Conservation (phyloP, 208 protist species). For the Naegleria gruberi region DNA sequence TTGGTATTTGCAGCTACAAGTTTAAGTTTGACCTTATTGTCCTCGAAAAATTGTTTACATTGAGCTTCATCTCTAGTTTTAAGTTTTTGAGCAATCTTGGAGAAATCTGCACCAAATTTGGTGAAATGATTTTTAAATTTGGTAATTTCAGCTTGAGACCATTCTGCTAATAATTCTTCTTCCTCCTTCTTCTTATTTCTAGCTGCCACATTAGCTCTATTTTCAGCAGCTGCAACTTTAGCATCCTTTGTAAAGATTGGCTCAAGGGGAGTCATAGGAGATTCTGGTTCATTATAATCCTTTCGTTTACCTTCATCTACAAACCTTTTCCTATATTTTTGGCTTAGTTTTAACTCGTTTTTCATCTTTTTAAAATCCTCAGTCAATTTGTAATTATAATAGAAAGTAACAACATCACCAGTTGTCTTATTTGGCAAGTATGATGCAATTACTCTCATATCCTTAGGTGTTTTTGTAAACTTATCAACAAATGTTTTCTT, state of each 20-base stretch:
- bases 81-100: constrained; percentile 4
- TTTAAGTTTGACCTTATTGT: constrained; percentile 12
- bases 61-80: constrained; percentile 29
- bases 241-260: not conserved
- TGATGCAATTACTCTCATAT: constrained; percentile 34
- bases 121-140: not conserved
- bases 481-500: constrained; percentile 19
- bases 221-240: not conserved
- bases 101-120: constrained; percentile 27
- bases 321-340: not conserved
- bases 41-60: constrained; percentile 33
- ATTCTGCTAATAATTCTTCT: not conserved
- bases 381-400: constrained; percentile 39
- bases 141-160: constrained; percentile 16
- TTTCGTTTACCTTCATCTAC: not conserved
- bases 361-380: constrained; percentile 7
- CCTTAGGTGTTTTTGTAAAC: constrained; percentile 35
- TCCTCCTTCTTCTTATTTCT: not conserved
- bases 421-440: constrained; percentile 34
- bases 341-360: not conserved
- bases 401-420: constrained; percentile 40
- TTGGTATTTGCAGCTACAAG: not conserved
- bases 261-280: not conserved
- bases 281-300: not conserved
- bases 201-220: not conserved